Base-by-base conservation (phyloP, 306 rosid species). In the Carpinus fangiana region DNA sequence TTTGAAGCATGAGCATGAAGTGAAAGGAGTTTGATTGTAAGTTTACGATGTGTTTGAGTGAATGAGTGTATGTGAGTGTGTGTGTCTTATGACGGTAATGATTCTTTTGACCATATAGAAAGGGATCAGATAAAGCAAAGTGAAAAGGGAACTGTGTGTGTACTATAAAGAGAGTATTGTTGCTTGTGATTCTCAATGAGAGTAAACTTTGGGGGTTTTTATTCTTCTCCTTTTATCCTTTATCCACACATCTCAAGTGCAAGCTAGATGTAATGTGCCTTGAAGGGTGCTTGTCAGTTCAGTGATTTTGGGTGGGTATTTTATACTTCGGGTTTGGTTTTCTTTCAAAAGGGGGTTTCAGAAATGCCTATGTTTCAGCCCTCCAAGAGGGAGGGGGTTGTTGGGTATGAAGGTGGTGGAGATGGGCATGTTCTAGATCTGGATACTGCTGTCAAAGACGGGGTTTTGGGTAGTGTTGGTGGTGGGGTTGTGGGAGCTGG, bases 341-440 rank as follows among this genome's bases (percentile, higher is more conserved):
- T 36, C 51, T 46, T 38, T 60, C 7, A 52, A 11, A 21, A 76
- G 38, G 60, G 87, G 77, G 20, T 60, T 78, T 70, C 62, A 8
- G 78, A 78, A 74, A 90, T 90, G 96, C 96, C 93, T 75, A 91
- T 91, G 96, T 91, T 69, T 83, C 87, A 82, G 91, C 86, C 89
- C 67, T 81, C 82, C 23, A 87, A 83, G 73, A 73, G 89, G 73
- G 89, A 82, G 28, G 82, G 73, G 75, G 84, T 81, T 66, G 87
- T 59, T 20, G 92, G 94, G 66, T 90, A 76, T 28, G 94, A 88
- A 16, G 88, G 88, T 46, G 87, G 94, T 17, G 89, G 93, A 52
- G 92, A 89, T 57, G 93, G 93, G 66, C 90, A 84, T 80, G 87
- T 91, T 83, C 85, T 91, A 83, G 96, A 91, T 91, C 91, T 91